Evolutionary conservation across 192 early-diverging fungal genomes (phyloP), one percentile per base, ranked within the genome.

Genomic region (Radiomyces spectabilis): DNA sequence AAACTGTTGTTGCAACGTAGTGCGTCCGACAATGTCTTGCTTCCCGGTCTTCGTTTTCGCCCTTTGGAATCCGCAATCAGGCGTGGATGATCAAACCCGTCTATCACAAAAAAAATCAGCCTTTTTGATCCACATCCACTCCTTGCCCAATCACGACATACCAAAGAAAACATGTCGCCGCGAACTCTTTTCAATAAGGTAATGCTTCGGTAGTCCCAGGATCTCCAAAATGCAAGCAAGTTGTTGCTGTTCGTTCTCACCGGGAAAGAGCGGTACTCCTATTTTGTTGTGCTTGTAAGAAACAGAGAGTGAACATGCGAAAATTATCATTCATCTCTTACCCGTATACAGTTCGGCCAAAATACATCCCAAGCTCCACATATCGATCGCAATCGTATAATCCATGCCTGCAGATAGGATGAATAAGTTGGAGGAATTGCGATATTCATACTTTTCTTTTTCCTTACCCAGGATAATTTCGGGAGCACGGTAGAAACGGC

Each of bases 281-380:
- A 33, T 38, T 24, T 38, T 9, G n/a, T n/a, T n/a, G n/a, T n/a
- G n/a, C n/a, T n/a, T n/a, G n/a, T 16, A 49, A 8, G 10, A 18
- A n/a, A 9, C 35, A 38, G 16, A 39, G 19, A n/a, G 34, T 21
- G 35, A 40, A 16, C 4, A 38, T 27, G 12, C 18, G 22, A 18
- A 4, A 40, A 18, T 53, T 53, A 1, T 24, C 25, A 4, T 2
- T 26, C 27, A 4, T 18, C n/a, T 15, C 25, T 30, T 16, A 6
- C 89, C 88, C 1, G 87, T 88, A 61, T 81, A 79, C 26, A 98
- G 71, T 63, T 98, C 95, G 10, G 86, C 92, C 6, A 94, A 77
- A 38, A 98, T 95, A 65, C 94, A 96, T 1, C 95, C 95, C 31
- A 96, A 73, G 42, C 84, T 87, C 95, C 95, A 98, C 84, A 98